Conservation (phyloP, 148 eudicot species). For the Rhododendron vialii region DNA sequence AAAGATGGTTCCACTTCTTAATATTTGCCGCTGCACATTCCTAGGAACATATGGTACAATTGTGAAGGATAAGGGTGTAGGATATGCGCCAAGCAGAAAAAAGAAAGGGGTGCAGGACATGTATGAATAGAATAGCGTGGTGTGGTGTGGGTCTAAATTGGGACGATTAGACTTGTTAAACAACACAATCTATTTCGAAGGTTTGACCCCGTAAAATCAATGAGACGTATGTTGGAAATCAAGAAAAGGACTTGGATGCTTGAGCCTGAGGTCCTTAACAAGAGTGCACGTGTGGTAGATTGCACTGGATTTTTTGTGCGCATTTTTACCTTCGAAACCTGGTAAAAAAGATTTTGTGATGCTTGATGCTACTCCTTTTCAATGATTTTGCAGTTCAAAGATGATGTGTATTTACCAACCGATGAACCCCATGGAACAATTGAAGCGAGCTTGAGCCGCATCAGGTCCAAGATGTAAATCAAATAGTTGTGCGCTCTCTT, state of each 20-base stretch:
- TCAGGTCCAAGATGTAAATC: slow-evolving; percentile 53
- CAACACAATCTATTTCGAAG: neutral
- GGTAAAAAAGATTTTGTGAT: neutral
- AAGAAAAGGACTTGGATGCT: neutral
- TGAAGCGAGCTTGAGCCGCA: slow-evolving; percentile 79
- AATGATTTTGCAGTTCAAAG: slow-evolving; percentile 56
- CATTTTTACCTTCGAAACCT: neutral
- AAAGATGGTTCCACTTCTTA: neutral
- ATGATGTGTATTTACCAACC: slow-evolving; percentile 81
- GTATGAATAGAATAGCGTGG: neutral
- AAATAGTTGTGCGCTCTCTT: neutral
- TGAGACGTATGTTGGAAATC: neutral
- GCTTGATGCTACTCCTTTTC: neutral
- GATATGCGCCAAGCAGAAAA: neutral
- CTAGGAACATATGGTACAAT: neutral
- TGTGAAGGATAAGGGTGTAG: neutral
- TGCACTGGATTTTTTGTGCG: neutral
- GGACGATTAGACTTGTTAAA: neutral
- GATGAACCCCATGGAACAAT: slow-evolving; percentile 95
- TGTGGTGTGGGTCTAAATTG: neutral
- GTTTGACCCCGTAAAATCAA: neutral
- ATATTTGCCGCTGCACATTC: neutral
- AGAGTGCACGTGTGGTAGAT: neutral
- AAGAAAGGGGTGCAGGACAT: neutral
- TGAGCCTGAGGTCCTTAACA: neutral